Base-by-base conservation (phyloP, 495 filamentous ascomycete genomes). In the Aspergillus conjunctus region DNA sequence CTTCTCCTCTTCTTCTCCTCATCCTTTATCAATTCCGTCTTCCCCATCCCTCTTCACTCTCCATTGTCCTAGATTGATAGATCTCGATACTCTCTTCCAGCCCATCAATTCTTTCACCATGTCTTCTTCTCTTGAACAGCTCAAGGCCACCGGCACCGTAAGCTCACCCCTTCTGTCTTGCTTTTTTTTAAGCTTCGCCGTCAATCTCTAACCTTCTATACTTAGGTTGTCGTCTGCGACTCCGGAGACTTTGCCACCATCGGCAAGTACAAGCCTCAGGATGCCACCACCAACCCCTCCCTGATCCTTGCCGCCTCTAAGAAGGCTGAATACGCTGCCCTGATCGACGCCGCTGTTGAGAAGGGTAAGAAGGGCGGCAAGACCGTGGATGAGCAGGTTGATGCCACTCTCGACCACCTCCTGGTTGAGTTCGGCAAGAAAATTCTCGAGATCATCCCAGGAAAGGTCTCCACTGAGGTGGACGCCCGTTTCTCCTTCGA, bases 241-340 rank as follows among this genome's bases (percentile, higher is more conserved):
- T 64, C 57, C 51, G 57, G 59, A 58, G 57, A 63, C 68, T 77
- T 79, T 61, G 72, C 80, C 86, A 91, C 93, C 71, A 99, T 99
- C 76, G 92, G 83, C 84, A 98, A 99, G 83, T 99, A 99, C 87
- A 94, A 97, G 86, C 94, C 94, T 57, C 93, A 97, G 86, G 94
- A 99, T 89, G 94, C 93, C 69, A 97, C 93, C 72, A 99, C 94
- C 77, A 99, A 99, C 84, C 94, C 94, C 41, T 97, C 94, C 63
- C 83, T 99, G 71, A 97, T 99, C 77, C 86, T 99, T 72, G 92
- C 91, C 67, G 94, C 94, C 58, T 91, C 95, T 73, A 97, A 99
- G 86, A 99, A 98, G 86, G 72, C 89, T 72, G 93, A 97, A 75
- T 99, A 99, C 74, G 92, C 92, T 69, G 85, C 87, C 69, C 81